Evolutionary conservation across 352 stramenopile genomes (phyloP), one percentile per base, ranked within the genome.

Genomic region (Globisporangium parvum): DNA sequence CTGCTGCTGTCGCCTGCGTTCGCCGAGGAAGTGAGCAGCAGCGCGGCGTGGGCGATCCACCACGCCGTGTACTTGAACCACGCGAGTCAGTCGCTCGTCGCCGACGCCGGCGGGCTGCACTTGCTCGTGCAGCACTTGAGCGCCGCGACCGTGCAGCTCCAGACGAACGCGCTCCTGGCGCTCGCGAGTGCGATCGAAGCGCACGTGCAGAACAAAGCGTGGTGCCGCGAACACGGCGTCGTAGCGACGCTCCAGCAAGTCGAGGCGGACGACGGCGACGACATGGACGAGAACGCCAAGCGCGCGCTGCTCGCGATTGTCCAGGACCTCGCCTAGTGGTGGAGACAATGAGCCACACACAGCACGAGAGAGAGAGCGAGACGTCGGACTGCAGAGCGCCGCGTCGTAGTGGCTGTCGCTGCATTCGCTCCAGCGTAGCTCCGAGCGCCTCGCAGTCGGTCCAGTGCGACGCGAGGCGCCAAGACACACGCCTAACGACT

Each of bases 41-140:
- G 76, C n/a, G 77, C 80, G 31, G 80, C 80, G 9, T 91, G 80
- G 80, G 80, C 77, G 54, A 78, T 91, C 55, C 73, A 91, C 58
- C 80, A 91, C 57, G 70, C 66, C 47, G 77, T 87, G 31, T 63
- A 80, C 55, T 51, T 84, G 20, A 88, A 88, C 69, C 58, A 70
- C 47, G 67, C 69, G n/a, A 91, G 65, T 47, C 80, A 91, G 55
- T 63, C 67, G 28, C 67, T 88, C 50, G 58, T 87, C 17, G 72
- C 63, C 3, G 78, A 87, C 4, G 78, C 77, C 21, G 80, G 80
- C 21, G 80, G 76, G 9, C 60, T 91, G n/a, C 59, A 49, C 12
- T 58, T 91, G 63, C 66, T 91, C 35, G 65, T 82, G 44, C 72
- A 79, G 49, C 76, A 87, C 41, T 53, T 84, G 24, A 57, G 50